Base-by-base conservation (phyloP, 441 rosid species). In the Raphanus hybrid region DNA sequence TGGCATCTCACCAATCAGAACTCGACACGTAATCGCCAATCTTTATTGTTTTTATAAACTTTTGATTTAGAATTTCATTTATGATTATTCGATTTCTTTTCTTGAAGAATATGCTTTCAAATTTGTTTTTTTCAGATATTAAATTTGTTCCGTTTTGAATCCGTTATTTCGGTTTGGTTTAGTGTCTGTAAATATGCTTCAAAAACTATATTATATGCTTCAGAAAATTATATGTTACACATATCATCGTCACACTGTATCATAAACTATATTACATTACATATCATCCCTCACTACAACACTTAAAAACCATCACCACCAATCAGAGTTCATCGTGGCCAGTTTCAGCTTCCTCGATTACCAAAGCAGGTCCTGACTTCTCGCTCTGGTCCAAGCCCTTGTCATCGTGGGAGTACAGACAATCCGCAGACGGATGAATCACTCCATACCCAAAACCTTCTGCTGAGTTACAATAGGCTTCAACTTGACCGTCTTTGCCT, bases 391-490 rank as follows among this genome's bases (percentile, higher is more conserved):
- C 67, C 18, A 67, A 7, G 62, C 27, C 34, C 68, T 67, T 29
- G 39, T 89, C 86, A 73, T 89, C 89, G 2, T 89, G 79, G 37
- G 98, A 92, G 78, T 41, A 85, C 64, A 94, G 84, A 85, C 98
- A 94, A 75, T 94, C 97, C 0, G 90, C 97, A 0, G 95, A 90
- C 6, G 98, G 98, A 81, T 91, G 95, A 50, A 94, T 86, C 0
- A 86, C 34, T 23, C 98, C 97, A 0, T 85, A 85, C 23, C 91
- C 93, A 55, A 87, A 86, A 45, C 97, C 98, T 81, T 86, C 86
- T 0, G 93, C 98, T 0, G 97, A 89, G 82, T 94, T 84, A 87
- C 98, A 94, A 78, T 85, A 94, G 1, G 97, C 89, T 87, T 89
- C 96, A 0, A 82, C 92, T 1, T 84, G 78, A 37, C 95, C 34